Conservation (phyloP, 768 basidiomycete genomes). For the Suillus subalutaceus region DNA sequence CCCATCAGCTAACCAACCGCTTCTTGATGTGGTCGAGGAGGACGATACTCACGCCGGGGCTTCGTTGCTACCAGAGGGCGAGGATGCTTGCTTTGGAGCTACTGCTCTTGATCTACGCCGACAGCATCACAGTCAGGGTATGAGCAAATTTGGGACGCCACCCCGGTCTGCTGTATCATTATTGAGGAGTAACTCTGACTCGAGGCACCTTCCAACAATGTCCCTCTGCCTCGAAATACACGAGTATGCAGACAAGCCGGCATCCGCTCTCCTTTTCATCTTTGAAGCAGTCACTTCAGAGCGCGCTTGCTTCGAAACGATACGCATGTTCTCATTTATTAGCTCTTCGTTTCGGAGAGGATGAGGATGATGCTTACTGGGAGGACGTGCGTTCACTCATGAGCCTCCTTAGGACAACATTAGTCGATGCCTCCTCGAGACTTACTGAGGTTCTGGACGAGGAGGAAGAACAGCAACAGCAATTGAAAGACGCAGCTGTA, state of each 20-base stretch:
- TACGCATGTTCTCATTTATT: slow-evolving; percentile 81
- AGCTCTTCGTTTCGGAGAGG: slow-evolving; percentile 74
- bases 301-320: slow-evolving; percentile 70
- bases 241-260: slow-evolving; percentile 57
- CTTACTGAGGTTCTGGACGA: slow-evolving; percentile 67
- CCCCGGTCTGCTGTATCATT: slow-evolving; percentile 20
- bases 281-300: slow-evolving; percentile 60
- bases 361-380: slow-evolving; percentile 81
- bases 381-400: slow-evolving; percentile 82
- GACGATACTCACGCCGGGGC: slow-evolving; percentile 29
- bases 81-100: slow-evolving; percentile 53
- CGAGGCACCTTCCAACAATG: slow-evolving; percentile 34
- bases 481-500: slow-evolving; percentile 54
- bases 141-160: slow-evolving; percentile 51
- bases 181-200: slow-evolving; percentile 16
- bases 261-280: slow-evolving; percentile 72
- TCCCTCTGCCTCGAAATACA: slow-evolving; percentile 62
- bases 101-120: slow-evolving; percentile 66
- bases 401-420: slow-evolving; percentile 64
- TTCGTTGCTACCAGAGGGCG: slow-evolving; percentile 24
- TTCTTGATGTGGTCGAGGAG: slow-evolving; percentile 46
- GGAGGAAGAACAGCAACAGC: slow-evolving; percentile 46
- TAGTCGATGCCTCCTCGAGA: slow-evolving; percentile 65
- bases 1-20: slow-evolving; percentile 23
- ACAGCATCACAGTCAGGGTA: slow-evolving; percentile 49